phyloP scores from a whole-genome alignment of 345 rosid genomes.

The Dimocarpus longan region DNA sequence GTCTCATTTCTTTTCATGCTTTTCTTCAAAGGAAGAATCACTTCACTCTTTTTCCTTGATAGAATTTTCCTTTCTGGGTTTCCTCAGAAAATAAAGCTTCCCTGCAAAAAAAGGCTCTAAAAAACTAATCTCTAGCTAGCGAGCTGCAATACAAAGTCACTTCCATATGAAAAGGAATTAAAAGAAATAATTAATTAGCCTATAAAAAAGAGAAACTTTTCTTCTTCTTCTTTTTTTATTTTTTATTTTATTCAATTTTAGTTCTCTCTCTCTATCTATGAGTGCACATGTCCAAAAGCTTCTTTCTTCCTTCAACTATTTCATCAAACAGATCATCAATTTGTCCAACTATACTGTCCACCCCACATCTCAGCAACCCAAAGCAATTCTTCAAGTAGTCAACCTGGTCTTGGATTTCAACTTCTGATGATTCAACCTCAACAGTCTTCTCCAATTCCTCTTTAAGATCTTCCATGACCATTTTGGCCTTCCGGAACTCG shows the following conservation, averaged over 20 bases:
- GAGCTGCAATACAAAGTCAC: conserved; percentile 19
- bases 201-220: no score
- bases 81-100: background rate
- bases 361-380: conserved; percentile 66
- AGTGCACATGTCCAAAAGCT: conserved; percentile 76
- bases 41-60: conserved; percentile 26
- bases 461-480: conserved; percentile 68
- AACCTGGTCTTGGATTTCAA: conserved; percentile 52
- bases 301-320: conserved; percentile 83
- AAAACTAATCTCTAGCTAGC: background rate
- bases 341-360: conserved; percentile 63
- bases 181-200: background rate
- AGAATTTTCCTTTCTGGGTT: conserved; percentile 16
- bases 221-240: background rate
- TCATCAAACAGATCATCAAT: conserved; percentile 94
- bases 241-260: no score
- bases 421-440: conserved; percentile 30
- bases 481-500: conserved; percentile 60
- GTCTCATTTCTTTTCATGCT: conserved; percentile 35
- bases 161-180: conserved; percentile 6
- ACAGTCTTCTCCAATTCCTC: conserved; percentile 51
- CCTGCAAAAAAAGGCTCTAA: background rate
- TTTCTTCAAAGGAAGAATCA: conserved; percentile 37
- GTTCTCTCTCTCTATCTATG: conserved; percentile 47
- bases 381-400: conserved; percentile 59